Conservation (phyloP, 2,329 filamentous ascomycete genomes). For the Periconia sp. region DNA sequence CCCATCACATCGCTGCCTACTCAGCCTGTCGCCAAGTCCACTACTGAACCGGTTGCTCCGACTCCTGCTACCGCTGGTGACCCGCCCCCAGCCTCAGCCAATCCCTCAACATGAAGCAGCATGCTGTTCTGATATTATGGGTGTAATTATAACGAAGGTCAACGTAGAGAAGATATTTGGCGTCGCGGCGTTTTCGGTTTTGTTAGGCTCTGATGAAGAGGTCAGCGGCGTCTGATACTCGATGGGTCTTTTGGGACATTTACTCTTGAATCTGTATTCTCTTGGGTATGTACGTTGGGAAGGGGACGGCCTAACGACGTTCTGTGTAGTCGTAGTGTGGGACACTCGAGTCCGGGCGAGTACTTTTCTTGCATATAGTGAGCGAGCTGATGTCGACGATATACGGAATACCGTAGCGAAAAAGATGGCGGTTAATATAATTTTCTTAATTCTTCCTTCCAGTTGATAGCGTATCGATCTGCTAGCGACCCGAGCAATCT, state of each 20-base stretch:
- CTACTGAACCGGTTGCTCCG: background rate
- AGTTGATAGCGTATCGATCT: too few species aligned
- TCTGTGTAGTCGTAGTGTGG: too few species aligned
- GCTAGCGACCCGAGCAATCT: too few species aligned
- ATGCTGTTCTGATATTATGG: background rate
- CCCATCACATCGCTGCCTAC: conserved; percentile 6
- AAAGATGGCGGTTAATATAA: conserved; percentile 4
- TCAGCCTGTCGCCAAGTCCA: background rate
- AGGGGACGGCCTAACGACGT: too few species aligned
- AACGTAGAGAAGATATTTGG: background rate
- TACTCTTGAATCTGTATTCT: too few species aligned
- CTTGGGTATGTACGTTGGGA: conserved; percentile 1
- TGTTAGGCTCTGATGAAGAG: too few species aligned
- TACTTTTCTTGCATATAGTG: conserved; percentile 13
- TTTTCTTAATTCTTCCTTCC: conserved; percentile 5
- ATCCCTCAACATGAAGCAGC: background rate
- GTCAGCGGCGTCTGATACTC: too few species aligned
- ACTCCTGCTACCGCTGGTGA: background rate
- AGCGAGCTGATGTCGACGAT: conserved; percentile 2
- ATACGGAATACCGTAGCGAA: background rate
- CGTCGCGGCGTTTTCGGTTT: background rate
- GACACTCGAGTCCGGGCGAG: too few species aligned
- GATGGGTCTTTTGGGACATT: too few species aligned
- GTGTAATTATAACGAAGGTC: conserved; percentile 3
- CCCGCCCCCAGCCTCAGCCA: background rate